These are phyloP conservation scores for Lactarius trivialis DNA, from an alignment of 768 basidiomycete genomes.

Conservation along the genomic window DNA sequence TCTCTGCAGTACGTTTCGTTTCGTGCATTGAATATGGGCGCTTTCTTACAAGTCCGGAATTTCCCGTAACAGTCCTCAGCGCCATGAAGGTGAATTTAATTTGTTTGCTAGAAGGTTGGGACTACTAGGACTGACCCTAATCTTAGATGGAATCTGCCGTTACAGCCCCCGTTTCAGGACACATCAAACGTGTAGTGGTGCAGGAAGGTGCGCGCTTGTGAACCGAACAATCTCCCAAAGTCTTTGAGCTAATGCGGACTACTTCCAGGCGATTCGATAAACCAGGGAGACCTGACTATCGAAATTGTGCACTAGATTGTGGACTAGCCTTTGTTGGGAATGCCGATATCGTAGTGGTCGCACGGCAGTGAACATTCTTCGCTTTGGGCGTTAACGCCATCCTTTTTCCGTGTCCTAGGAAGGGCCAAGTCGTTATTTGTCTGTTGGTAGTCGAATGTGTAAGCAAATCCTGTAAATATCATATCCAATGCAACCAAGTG, in stretches of 20 bases:
- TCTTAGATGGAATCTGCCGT: conserved; percentile 94
- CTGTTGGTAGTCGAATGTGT: conserved; percentile 4
- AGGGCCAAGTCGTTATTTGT: conserved; percentile 1
- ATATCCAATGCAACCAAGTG: not conserved
- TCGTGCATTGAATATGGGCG: conserved; percentile 3
- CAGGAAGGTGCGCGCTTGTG: conserved; percentile 56
- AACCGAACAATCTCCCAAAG: conserved; percentile 4
- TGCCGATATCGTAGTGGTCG: not conserved
- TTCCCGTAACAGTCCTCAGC: conserved; percentile 60
- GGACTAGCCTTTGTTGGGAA: conserved; percentile 35
- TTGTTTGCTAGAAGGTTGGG: not conserved
- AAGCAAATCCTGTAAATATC: not conserved
- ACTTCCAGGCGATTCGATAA: conserved; percentile 81
- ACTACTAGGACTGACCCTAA: conserved; percentile 22
- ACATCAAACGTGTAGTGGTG: conserved; percentile 89
- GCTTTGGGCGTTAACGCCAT: not conserved
- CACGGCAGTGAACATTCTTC: conserved; percentile 1
- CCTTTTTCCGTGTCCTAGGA: not conserved
- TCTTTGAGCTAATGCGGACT: conserved; percentile 8
- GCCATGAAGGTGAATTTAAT: conserved; percentile 81
- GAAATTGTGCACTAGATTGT: conserved; percentile 79
- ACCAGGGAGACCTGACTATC: conserved; percentile 85
- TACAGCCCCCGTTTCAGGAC: conserved; percentile 93
- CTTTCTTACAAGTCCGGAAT: conserved; percentile 17
- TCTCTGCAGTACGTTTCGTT: conserved; percentile 62